Percentiles rank a stretch among this genome's conserved stretches.
phyloP scores from a whole-genome alignment of 805 yeast genomes.

The Ogataea philodendri region DNA sequence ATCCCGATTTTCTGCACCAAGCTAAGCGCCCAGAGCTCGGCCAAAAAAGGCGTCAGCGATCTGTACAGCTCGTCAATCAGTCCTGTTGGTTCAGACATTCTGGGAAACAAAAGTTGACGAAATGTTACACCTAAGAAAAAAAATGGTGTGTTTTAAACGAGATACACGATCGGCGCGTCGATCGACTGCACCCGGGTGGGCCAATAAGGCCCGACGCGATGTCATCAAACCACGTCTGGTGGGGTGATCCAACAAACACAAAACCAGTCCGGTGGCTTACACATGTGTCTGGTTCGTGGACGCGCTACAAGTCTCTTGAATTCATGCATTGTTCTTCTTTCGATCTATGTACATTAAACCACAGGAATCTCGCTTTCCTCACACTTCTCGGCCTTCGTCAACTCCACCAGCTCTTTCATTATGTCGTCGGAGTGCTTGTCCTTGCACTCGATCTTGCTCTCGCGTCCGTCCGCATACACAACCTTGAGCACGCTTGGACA shows the following conservation, averaged over 20 bases:
- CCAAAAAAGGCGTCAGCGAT: slow-evolving; percentile 4
- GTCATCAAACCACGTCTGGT: too few species aligned
- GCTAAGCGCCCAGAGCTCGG: slow-evolving; percentile 21
- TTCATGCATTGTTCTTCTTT: too few species aligned
- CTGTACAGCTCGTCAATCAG: slow-evolving; percentile 21
- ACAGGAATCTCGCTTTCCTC: slow-evolving; percentile 45
- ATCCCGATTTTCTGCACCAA: slow-evolving; percentile 32
- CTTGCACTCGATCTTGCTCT: slow-evolving; percentile 51
- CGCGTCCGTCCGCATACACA: slow-evolving; percentile 37
- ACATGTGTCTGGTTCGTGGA: too few species aligned
- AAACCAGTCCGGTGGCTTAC: too few species aligned
- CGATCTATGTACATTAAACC: slow-evolving; percentile 9
- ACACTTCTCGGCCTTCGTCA: slow-evolving; percentile 52
- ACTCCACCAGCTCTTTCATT: slow-evolving; percentile 50
- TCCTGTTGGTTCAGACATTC: slow-evolving; percentile 30
- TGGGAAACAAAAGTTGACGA: slow-evolving; percentile 2
- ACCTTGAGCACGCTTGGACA: slow-evolving; percentile 49
- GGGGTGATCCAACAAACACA: too few species aligned
- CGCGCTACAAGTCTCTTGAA: too few species aligned
- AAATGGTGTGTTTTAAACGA: slow-evolving; percentile 14
- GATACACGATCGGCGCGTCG: slow-evolving; percentile 13
- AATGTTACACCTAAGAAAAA: too few species aligned
- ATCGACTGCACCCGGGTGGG: slow-evolving; percentile 1
- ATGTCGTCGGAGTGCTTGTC: slow-evolving; percentile 50
- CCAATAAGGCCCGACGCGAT: slow-evolving; percentile 1